These are phyloP conservation scores for Carex sylvatica DNA, from an alignment of 202 grass and related monocot species.

Conservation along the genomic window DNA sequence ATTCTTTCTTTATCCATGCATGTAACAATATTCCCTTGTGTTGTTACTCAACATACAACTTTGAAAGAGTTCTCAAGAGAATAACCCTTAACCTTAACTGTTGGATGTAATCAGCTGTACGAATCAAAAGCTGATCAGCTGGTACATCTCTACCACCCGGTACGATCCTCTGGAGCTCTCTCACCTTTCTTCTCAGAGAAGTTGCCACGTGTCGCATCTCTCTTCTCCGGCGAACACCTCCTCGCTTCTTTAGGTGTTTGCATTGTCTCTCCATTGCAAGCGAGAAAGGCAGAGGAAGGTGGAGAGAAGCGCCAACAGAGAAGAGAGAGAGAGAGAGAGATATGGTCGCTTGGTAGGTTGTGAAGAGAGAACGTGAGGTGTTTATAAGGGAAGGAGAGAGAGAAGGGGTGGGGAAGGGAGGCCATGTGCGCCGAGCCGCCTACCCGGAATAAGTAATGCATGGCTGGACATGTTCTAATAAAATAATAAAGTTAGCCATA, in stretches of 20 bases:
- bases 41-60: conserved; percentile 25
- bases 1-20: conserved; percentile 23
- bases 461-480: conserved; percentile 21
- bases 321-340: neutral
- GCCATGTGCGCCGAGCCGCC: conserved; percentile 36
- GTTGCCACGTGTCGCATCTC: neutral
- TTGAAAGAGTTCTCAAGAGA: conserved; percentile 60
- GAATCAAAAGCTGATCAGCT: conserved; percentile 58
- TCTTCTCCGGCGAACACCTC: conserved; percentile 21
- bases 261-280: conserved; percentile 35
- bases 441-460: conserved; percentile 16
- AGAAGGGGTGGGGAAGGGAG: neutral
- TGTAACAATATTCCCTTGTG: neutral
- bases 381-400: conserved; percentile 18
- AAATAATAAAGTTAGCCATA: neutral
- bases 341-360: neutral
- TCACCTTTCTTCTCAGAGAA: conserved; percentile 47
- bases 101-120: conserved; percentile 73
- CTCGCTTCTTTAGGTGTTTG: neutral
- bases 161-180: conserved; percentile 80
- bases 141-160: conserved; percentile 45
- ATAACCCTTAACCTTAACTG: conserved; percentile 53
- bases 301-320: neutral
- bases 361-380: conserved; percentile 9
- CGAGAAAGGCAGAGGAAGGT: conserved; percentile 21